Evolutionary conservation across 345 rosid genomes (phyloP), one percentile per base, ranked within the genome.

Genomic region (Lepidium sativum): DNA sequence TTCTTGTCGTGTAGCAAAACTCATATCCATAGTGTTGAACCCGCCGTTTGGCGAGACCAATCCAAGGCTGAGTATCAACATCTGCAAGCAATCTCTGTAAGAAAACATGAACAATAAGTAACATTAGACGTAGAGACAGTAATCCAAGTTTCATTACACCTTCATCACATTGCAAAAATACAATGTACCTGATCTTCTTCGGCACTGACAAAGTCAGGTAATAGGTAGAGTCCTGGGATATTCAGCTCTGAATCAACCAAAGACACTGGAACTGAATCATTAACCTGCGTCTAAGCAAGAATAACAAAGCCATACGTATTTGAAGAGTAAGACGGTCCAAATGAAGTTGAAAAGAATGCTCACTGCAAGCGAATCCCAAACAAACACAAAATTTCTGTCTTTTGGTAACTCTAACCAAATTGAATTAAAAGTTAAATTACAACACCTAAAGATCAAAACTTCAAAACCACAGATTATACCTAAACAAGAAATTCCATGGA

Each of bases 21-120:
- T 87, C 87, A 67, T 92, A 92, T 61, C 98, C 98, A 63, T 92
- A 87, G 80, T 92, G 98, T 70, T 87, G 98, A 75, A 89, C 97
- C 77, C 97, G 84, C 67, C 97, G 75, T 75, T 92, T 92, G 0
- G 96, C 67, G 1, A 92, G 94, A 68, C 73, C 79, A 29, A 81
- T 81, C 98, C 97, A 92, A 63, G 91, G 84, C 51, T 71, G 70
- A 40, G 47, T 57, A 77, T 92, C 98, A 74, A 92, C 91, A 13
- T 89, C 94, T 33, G 81, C 84, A 76, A 92, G 87, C 80, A 87
- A 75, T 71, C 84, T 87, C 98, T 92, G 62, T 25, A 55, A 15
- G 39, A 29, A 64, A 17, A 56, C 47, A 35, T 38, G 1, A 51
- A 57, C 53, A 33, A 32, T 40, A 64, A 54, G 43, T 29, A 50